These are phyloP conservation scores for Fusarium newnesense DNA, from an alignment of 2,329 filamentous ascomycete genomes.

Conservation along the genomic window DNA sequence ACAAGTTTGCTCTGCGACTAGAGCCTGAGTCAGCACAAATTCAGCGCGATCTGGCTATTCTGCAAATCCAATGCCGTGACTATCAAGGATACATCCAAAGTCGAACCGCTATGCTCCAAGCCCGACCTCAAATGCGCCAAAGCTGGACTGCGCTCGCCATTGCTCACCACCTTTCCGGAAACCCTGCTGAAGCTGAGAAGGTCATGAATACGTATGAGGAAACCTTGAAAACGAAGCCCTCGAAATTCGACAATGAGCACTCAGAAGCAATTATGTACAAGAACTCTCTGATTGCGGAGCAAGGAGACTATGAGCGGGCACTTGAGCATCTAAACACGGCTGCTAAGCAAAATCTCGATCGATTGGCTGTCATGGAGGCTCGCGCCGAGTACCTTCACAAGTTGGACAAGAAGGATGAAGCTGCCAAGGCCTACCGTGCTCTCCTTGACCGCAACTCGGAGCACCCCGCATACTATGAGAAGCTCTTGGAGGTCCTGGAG, in stretches of 20 bases:
- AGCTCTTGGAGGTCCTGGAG: constrained; percentile 75
- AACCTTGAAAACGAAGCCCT: constrained; percentile 83
- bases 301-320: constrained; percentile 83
- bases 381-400: constrained; percentile 85
- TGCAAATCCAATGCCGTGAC: constrained; percentile 97
- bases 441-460: constrained; percentile 90
- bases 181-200: constrained; percentile 86
- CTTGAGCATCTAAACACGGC: constrained; percentile 85
- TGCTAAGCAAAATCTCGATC: constrained; percentile 82
- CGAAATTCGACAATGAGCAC: constrained; percentile 86
- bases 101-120: constrained; percentile 86
- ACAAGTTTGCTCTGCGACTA: constrained; percentile 92
- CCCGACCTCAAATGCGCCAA: constrained; percentile 82
- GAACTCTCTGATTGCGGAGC: constrained; percentile 92
- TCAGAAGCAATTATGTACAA: constrained; percentile 96
- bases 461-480: constrained; percentile 85
- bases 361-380: constrained; percentile 84
- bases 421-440: constrained; percentile 80
- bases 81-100: constrained; percentile 94
- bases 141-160: constrained; percentile 99
- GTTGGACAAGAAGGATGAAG: constrained; percentile 81
- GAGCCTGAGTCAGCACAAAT: constrained; percentile 97
- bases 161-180: constrained; percentile 89
- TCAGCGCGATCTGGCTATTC: constrained; percentile 88
- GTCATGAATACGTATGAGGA: constrained; percentile 93